Evolutionary conservation across 2,329 filamentous ascomycete genomes (phyloP), one percentile per base, ranked within the genome.

Genomic region (Diplocarpon mali): DNA sequence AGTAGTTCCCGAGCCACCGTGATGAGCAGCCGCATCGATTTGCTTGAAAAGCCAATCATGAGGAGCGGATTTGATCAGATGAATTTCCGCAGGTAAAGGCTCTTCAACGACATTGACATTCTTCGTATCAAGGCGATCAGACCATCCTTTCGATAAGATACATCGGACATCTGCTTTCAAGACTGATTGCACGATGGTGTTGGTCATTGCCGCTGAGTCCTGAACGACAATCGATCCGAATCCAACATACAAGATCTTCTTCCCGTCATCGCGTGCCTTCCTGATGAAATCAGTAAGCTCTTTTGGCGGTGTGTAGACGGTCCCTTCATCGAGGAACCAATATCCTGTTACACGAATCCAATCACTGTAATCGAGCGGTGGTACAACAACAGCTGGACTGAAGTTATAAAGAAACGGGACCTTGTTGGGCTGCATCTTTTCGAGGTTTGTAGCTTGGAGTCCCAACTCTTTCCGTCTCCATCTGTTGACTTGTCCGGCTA

Each of bases 371-470:
- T 98, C 92, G 1, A 95, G 71, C 13, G 92, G 92, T 24, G 89
- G 90, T 2, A 85, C 79, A n/a, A 98, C 92, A 11, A 98, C 92
- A 10, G 79, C 84, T 0, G 89, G 87, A 45, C 86, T 94, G 63
- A 95, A 96, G 65, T 95, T 96, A 70, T 98, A 98, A 37, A 98
- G 66, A 64, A 98, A 98, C 0, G 92, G 92, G n/a, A 95, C 87
- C 62, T 94, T 93, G 68, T 95, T 95, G 2, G 85, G 82, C 65
- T 95, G 88, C 77, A 98, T 78, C 67, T 89, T 94, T 61, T 92
- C 85, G 35, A 95, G 69, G 46, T 70, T 86, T 1, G 92, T 98
- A 51, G 80, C 82, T 41, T 82, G 84, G 24, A 98, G 68, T 0
- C 79, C 77, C 5, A 98, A 73, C 17, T 81, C 76, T 52, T 80